Evolutionary conservation across 495 filamentous ascomycete genomes (phyloP).

Genomic region (Terfezia claveryi): DNA sequence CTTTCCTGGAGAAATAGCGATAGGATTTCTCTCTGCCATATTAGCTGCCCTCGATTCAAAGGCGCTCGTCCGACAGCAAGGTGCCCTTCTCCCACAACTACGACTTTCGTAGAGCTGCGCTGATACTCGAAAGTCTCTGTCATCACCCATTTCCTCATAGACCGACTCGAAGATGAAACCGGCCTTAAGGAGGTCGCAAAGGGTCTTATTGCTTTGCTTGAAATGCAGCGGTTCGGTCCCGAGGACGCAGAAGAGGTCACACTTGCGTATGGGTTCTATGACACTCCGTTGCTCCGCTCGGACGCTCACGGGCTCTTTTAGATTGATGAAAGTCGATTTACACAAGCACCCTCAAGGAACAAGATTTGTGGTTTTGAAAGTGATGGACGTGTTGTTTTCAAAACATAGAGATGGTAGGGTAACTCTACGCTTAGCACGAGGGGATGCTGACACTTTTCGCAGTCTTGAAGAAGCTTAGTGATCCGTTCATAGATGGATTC

Average conservation of each 20-base stretch:
- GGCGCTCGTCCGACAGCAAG: slow-evolving; percentile 43
- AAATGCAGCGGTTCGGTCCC: slow-evolving; percentile 32
- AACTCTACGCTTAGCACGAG: background rate
- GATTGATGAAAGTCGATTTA: slow-evolving; percentile 24
- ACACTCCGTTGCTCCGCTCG: background rate
- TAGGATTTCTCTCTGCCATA: slow-evolving; percentile 46
- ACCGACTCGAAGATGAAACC: slow-evolving; percentile 37
- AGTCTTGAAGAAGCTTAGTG: slow-evolving; percentile 33
- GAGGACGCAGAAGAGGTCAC: slow-evolving; percentile 26
- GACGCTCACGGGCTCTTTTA: background rate
- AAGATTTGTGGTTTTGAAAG: slow-evolving; percentile 38
- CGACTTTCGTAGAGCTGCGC: background rate
- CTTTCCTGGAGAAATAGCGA: slow-evolving; percentile 18
- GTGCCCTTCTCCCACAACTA: background rate
- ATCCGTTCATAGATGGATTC: slow-evolving; percentile 38
- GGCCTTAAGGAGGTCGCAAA: slow-evolving; percentile 12
- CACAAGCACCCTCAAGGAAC: slow-evolving; percentile 41
- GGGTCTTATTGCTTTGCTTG: slow-evolving; percentile 28
- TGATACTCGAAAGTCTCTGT: slow-evolving; percentile 25
- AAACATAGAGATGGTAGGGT: slow-evolving; percentile 36
- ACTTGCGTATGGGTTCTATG: slow-evolving; percentile 5
- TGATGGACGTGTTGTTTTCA: slow-evolving; percentile 43
- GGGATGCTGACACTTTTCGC: slow-evolving; percentile 6
- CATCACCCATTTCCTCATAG: slow-evolving; percentile 35
- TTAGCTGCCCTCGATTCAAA: slow-evolving; percentile 34